Base-by-base conservation (phyloP, 768 basidiomycete species). In the Sarcodon sp. region DNA sequence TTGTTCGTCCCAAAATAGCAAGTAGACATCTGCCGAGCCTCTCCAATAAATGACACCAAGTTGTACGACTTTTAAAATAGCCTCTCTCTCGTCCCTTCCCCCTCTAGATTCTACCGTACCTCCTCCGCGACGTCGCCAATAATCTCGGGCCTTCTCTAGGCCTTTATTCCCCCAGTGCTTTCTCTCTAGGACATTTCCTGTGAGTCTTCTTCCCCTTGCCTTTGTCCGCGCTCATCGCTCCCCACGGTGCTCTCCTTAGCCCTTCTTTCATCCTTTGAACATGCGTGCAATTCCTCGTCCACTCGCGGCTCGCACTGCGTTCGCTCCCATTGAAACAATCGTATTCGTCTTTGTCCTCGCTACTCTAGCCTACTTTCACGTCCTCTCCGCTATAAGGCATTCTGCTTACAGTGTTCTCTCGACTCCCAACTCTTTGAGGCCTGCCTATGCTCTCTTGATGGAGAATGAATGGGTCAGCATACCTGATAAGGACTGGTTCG, bases 351-450 rank as follows among this genome's bases (percentile, higher is more conserved):
- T 82, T 63, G 79, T 92, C 58, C 63, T 93, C 51, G 85, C 87
- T 16, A 98, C 96, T 0, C 76, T 98, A 46, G 86, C 89, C 43
- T 98, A 98, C 65, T 96, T 98, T 63, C 91, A 94, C 59, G 74
- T 96, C 55, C 76, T 99, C 51, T 78, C 78, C 48, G 86, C 87
- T 46, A 86, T 98, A 59, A 92, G 93, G 57, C 81, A 91, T 57
- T 89, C 86, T 0, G 73, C 86, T 18, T 83, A 91, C 64, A 75
- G 91, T 47, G 78, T 79, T 1, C 70, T 83, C 0, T 59, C 71
- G 12, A 53, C 71, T 4, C 70, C 73, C 0, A 61, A 72, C 1
- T 58, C 69, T 0, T 67, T 81, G 21, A 68, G 73, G 3, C 71
- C 87, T 0, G 65, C 80, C 2, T 70, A 83, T 59, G 76, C 76